phyloP scores from a whole-genome alignment of 192 early-diverging fungal genomes.

The Chytriomyces confervae region DNA sequence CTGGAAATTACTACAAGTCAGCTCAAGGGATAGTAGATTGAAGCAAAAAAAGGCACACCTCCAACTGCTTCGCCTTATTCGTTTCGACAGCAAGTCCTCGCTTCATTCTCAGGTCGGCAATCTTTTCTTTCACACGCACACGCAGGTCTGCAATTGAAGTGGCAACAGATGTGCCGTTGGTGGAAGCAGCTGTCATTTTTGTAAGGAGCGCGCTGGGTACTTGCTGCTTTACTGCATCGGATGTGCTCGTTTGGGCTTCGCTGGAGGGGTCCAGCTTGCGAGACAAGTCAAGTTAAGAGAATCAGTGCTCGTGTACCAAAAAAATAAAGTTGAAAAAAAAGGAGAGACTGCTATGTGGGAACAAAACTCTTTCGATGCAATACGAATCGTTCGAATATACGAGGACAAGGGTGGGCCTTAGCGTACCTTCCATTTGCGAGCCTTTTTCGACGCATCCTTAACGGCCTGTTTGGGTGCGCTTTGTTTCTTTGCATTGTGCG shows the following conservation, averaged over 20 bases:
- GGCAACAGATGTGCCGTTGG: not conserved
- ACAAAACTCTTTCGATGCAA: not conserved
- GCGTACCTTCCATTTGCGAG: conserved; percentile 80
- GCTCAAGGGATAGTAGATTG: not conserved
- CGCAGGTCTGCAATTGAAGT: conserved; percentile 24
- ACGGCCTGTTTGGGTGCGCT: conserved; percentile 76
- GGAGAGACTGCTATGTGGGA: not conserved
- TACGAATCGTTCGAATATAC: not conserved
- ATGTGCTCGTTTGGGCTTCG: conserved; percentile 63
- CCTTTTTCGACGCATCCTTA: conserved; percentile 80
- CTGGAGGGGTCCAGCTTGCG: conserved; percentile 80
- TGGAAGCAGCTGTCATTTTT: not conserved
- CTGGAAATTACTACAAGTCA: not conserved
- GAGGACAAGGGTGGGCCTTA: no score
- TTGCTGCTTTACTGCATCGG: conserved; percentile 71
- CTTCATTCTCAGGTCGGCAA: conserved; percentile 36
- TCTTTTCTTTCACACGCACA: conserved; percentile 22
- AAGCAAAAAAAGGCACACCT: not conserved
- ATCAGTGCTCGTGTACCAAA: no score
- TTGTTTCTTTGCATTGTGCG: conserved; percentile 73
- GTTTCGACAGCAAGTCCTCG: conserved; percentile 33
- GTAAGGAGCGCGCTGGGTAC: not conserved
- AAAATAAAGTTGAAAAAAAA: conserved; percentile 11
- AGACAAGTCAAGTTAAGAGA: no score
- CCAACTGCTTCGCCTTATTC: conserved; percentile 6